Evolutionary conservation across 306 rosid species (phyloP), one percentile per base, ranked within the genome.

Genomic region (apple (Malus domestica)): DNA sequence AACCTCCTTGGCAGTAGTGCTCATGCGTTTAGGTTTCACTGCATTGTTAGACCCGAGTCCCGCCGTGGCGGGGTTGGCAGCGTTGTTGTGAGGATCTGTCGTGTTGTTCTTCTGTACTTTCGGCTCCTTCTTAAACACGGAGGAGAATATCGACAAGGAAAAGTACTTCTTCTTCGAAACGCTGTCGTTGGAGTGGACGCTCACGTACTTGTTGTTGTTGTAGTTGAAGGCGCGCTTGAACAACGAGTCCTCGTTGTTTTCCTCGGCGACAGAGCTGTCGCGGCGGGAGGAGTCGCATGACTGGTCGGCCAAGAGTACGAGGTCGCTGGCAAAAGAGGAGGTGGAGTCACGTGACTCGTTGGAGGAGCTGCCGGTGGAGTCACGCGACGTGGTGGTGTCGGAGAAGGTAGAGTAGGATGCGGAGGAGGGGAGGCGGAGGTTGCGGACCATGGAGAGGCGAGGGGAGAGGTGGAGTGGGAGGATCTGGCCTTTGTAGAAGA

Each of bases 401-500:
- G 83, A 79, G 80, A 86, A 80, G 73, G 10, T 93, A 85, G 8
- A 88, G 59, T 30, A 86, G 86, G 87, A 80, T 4, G 87, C 33
- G 6, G 80, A 80, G 68, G 95, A 74, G 4, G 97, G 90, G 52
- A 89, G 87, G 57, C 87, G 90, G 54, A 93, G 93, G 0, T 91
- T 93, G 13, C 90, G 90, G 69, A 89, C 92, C 90, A 92, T 88
- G 78, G 98, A 90, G 75, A 89, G 84, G 57, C 97, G 96, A 0
- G 95, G 87, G 3, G 97, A 89, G 81, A 87, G 91, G 76, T 89
- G 91, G 58, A 95, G 97, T 3, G 98, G 98, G 4, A 95, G 72
- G 58, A 92, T 90, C 75, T 92, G 96, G 45, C 97, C 97, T 54
- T 89, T 90, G 89, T 89, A 92, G 93, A 95, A 95, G 67, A 95